A percentile compares a stretch with the other conserved stretches of the same genome.
Evolutionary conservation across 179 eudicot species (phyloP).

Genomic region (Beta corolliflora): DNA sequence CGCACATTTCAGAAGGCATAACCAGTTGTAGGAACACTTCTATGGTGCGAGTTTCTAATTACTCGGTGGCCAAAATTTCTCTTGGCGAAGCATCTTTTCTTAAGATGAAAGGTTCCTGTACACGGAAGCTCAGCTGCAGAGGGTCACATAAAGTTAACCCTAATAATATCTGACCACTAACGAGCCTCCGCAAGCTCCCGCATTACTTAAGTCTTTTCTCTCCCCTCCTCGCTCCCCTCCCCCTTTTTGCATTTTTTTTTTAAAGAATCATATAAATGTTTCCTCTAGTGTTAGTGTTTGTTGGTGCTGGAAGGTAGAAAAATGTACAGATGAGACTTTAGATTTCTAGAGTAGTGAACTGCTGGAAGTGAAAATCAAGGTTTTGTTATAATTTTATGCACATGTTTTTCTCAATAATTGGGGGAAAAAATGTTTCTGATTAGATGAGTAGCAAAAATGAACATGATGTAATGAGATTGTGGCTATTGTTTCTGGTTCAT

Average conservation of each 20-base stretch:
- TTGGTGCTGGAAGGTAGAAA: constrained; percentile 34
- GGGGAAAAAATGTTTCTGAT: constrained; percentile 6
- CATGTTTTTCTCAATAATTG: constrained; percentile 14
- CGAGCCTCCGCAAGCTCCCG: constrained; percentile 19
- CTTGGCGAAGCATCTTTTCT: constrained; percentile 26
- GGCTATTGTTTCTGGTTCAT: constrained; percentile 4
- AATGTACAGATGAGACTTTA: constrained; percentile 53
- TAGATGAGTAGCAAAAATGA: background rate
- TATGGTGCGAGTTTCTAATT: background rate
- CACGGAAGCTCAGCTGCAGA: constrained; percentile 10
- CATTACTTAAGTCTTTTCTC: constrained; percentile 5
- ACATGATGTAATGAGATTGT: constrained; percentile 13
- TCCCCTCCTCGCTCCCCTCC: background rate
- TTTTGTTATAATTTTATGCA: constrained; percentile 11
- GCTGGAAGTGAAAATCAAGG: constrained; percentile 19
- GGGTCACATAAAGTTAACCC: constrained; percentile 19
- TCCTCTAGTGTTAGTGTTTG: constrained; percentile 25
- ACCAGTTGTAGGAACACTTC: constrained; percentile 14
- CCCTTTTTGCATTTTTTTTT: too few species aligned
- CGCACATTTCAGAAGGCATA: constrained; percentile 74
- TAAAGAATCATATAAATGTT: constrained; percentile 8
- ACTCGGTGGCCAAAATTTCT: background rate
- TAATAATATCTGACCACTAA: constrained; percentile 16
- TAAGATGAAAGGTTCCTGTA: constrained; percentile 13
- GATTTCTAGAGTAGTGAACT: constrained; percentile 34